These are phyloP conservation scores for Cucumis cinereus DNA, from an alignment of 306 rosid species.

Conservation along the genomic window DNA sequence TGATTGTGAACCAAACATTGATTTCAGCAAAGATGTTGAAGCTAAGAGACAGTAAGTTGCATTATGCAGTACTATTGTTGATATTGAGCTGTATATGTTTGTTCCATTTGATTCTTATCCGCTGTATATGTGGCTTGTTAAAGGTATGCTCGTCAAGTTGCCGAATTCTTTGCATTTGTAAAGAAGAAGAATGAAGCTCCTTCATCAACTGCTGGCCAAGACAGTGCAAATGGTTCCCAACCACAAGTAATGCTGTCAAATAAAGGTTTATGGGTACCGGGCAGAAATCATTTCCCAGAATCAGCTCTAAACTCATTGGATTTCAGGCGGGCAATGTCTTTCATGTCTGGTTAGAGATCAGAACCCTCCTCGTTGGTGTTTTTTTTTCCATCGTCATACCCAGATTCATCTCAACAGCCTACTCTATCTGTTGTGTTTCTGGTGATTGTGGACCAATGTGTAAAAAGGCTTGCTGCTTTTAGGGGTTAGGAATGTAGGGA, in stretches of 20 bases:
- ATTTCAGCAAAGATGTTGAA: constrained; percentile 84
- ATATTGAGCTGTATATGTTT: neutral
- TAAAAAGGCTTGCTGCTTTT: neutral
- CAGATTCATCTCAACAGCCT: neutral
- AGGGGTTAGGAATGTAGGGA: neutral
- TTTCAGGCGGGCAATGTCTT: constrained; percentile 56
- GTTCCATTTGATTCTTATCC: neutral
- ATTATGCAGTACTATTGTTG: neutral
- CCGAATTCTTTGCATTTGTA: constrained; percentile 82
- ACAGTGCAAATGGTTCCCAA: constrained; percentile 25
- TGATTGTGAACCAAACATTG: constrained; percentile 98
- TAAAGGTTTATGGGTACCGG: constrained; percentile 68
- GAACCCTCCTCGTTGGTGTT: neutral
- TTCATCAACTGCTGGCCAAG: constrained; percentile 29
- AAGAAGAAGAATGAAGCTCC: constrained; percentile 58
- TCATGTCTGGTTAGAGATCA: constrained; percentile 38
- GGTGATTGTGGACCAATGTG: neutral
- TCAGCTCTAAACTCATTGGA: constrained; percentile 50
- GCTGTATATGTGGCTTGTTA: constrained; percentile 10
- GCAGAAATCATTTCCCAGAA: constrained; percentile 43
- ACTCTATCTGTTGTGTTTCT: neutral
- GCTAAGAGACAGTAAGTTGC: constrained; percentile 84
- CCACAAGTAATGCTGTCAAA: constrained; percentile 45
- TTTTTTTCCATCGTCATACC: neutral
- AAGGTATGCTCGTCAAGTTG: constrained; percentile 96